Percentiles rank a stretch among this genome's conserved stretches.
Evolutionary conservation across 1,284 basidiomycete genomes (phyloP).

Genomic region (Heterobasidion parviporum): DNA sequence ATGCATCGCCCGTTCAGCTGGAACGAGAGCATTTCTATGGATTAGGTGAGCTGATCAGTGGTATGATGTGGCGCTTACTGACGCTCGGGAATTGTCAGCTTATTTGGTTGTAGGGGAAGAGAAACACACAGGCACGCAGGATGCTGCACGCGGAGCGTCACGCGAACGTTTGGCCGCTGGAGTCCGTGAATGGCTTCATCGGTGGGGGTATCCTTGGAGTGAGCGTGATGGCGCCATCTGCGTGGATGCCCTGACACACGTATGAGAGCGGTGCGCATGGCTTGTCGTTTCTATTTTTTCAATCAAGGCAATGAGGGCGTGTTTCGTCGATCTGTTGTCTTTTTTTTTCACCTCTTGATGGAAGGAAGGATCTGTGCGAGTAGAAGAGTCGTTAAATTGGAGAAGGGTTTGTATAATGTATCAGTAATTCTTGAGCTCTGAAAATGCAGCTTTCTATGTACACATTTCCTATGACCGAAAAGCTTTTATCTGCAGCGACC

Average conservation of each 20-base stretch:
- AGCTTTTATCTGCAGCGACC: background rate
- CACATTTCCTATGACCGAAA: background rate
- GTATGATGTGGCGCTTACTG: slow-evolving; percentile 2
- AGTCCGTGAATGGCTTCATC: slow-evolving; percentile 83
- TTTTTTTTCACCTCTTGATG: background rate
- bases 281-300: background rate
- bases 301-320: background rate
- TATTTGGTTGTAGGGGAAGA: slow-evolving; percentile 93
- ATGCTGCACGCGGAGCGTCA: slow-evolving; percentile 71
- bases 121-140: slow-evolving; percentile 89
- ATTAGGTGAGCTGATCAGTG: slow-evolving; percentile 43
- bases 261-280: slow-evolving; percentile 14
- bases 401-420: background rate
- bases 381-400: background rate
- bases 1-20: slow-evolving; percentile 36
- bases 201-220: slow-evolving; percentile 95
- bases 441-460: background rate
- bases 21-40: slow-evolving; percentile 84
- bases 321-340: background rate
- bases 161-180: slow-evolving; percentile 76
- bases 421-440: background rate
- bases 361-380: background rate
- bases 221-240: slow-evolving; percentile 87
- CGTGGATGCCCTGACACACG: slow-evolving; percentile 77
- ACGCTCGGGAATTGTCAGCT: slow-evolving; percentile 31